phyloP scores from a whole-genome alignment of 768 basidiomycete species.

The Leccinum broughii region DNA sequence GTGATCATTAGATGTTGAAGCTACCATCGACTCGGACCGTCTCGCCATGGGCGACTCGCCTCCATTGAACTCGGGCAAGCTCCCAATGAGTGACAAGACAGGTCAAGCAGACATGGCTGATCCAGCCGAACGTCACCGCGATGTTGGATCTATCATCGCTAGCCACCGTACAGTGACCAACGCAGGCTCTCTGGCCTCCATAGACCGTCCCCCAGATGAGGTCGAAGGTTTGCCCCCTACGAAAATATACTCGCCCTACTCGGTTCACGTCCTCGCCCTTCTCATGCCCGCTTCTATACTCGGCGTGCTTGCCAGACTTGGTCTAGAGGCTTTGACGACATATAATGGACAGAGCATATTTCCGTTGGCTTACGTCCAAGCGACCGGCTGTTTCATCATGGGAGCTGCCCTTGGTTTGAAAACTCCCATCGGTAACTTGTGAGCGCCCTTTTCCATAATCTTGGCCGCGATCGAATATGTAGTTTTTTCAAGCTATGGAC shows the following conservation, averaged over 20 bases:
- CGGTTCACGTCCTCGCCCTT: conserved; percentile 63
- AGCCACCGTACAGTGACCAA: conserved; percentile 34
- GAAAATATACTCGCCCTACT: conserved; percentile 52
- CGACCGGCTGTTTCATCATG: conserved; percentile 89
- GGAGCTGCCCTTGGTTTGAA: conserved; percentile 73
- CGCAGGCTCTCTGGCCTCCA: conserved; percentile 41
- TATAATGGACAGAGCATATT: conserved; percentile 81
- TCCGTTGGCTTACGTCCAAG: conserved; percentile 82
- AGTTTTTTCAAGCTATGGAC: conserved; percentile 64
- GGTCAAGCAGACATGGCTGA: background rate
- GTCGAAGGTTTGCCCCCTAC: conserved; percentile 33
- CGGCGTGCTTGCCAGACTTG: conserved; percentile 82
- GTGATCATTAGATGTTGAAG: conserved; percentile 8
- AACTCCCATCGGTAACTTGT: conserved; percentile 75
- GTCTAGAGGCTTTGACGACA: conserved; percentile 67
- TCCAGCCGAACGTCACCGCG: conserved; percentile 18
- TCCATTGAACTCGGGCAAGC: background rate
- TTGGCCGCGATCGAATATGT: conserved; percentile 10
- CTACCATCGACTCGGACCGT: background rate
- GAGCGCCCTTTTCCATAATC: conserved; percentile 32
- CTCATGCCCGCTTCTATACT: conserved; percentile 83
- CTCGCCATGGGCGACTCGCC: no score
- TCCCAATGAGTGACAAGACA: conserved; percentile 6
- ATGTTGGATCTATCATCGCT: conserved; percentile 37
- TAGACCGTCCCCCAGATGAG: conserved; percentile 42